These are phyloP conservation scores for Sarocladiaceae sp. DNA, from an alignment of 2,329 filamentous ascomycete species.

Conservation along the genomic window DNA sequence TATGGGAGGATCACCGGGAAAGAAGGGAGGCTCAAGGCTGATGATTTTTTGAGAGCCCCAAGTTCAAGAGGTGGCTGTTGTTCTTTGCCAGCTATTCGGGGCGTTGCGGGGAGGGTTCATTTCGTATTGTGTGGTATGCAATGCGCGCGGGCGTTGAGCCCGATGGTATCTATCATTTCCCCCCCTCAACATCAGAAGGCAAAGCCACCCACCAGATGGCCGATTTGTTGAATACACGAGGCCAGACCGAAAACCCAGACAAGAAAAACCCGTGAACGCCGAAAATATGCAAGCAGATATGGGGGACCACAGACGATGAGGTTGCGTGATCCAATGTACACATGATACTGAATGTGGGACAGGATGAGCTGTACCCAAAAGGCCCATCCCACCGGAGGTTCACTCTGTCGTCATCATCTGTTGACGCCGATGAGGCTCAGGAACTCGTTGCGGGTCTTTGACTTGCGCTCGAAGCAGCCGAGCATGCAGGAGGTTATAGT, in stretches of 20 bases:
- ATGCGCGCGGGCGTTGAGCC: constrained; percentile 8
- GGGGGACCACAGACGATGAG: too few relatives aligned
- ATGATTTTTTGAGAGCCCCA: too few relatives aligned
- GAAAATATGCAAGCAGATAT: constrained; percentile 2
- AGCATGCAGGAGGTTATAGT: constrained; percentile 97
- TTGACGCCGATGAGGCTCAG: constrained; percentile 70
- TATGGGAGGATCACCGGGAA: too few relatives aligned
- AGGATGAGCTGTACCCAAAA: too few relatives aligned
- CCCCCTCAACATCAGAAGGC: neutral
- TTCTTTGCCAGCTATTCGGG: too few relatives aligned
- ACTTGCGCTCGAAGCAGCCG: constrained; percentile 87
- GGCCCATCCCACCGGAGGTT: too few relatives aligned
- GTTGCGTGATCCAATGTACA: too few relatives aligned
- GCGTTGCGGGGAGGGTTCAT: too few relatives aligned
- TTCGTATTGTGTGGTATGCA: neutral
- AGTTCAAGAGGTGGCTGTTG: too few relatives aligned
- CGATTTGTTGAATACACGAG: constrained; percentile 7
- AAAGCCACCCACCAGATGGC: neutral
- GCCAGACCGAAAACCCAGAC: neutral
- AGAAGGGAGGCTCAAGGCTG: too few relatives aligned
- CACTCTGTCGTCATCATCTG: constrained; percentile 7
- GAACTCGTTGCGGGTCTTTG: constrained; percentile 94
- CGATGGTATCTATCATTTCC: constrained; percentile 8
- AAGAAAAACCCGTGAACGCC: neutral
- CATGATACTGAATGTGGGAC: too few relatives aligned